phyloP scores from a whole-genome alignment of 129 eudicot genomes.

The Mikania micrantha region DNA sequence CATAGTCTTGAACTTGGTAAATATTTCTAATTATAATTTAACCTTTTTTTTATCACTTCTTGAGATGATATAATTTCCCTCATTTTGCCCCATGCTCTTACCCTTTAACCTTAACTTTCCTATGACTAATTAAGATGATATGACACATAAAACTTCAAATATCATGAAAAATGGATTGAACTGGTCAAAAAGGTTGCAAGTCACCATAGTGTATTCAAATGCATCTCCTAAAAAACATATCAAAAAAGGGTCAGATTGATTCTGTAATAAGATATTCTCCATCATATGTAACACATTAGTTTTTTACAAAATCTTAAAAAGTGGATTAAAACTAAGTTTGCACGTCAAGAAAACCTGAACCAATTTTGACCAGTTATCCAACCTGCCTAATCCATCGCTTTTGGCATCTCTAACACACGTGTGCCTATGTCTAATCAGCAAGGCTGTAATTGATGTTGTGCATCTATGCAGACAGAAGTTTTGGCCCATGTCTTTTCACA shows the following conservation, averaged over 20 bases:
- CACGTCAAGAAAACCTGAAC: background rate
- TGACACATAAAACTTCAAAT: too few relatives aligned
- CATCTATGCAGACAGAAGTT: conserved; percentile 48
- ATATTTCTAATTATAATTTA: conserved; percentile 9
- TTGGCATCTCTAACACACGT: background rate
- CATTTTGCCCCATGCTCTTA: background rate
- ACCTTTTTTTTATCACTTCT: background rate
- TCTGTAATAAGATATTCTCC: background rate
- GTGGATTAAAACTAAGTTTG: background rate
- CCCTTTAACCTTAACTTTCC: background rate
- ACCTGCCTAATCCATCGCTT: background rate
- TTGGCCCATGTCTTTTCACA: conserved; percentile 44
- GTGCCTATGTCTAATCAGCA: background rate
- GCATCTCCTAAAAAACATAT: too few relatives aligned
- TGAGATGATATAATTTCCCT: background rate
- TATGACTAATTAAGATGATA: background rate
- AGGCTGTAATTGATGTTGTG: background rate
- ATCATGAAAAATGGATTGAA: background rate
- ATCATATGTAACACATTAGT: background rate
- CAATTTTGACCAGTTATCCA: background rate
- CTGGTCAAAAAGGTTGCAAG: background rate
- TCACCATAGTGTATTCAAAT: too few relatives aligned
- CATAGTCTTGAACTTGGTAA: conserved; percentile 54
- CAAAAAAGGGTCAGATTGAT: too few relatives aligned
- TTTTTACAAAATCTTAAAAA: background rate